Conservation (phyloP, 2,329 filamentous ascomycete species). For the Xylariaceae sp. region DNA sequence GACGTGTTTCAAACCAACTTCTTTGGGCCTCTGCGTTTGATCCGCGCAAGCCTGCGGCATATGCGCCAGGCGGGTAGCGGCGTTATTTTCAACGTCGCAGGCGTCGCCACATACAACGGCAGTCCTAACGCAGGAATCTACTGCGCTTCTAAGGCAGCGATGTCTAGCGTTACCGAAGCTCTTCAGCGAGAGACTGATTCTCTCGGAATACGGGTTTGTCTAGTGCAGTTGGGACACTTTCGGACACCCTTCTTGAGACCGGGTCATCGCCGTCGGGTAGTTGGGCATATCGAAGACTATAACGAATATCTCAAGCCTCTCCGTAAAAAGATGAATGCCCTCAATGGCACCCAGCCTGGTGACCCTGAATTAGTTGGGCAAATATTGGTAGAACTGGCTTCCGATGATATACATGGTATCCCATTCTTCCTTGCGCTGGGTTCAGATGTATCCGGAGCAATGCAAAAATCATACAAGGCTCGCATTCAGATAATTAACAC, state of each 20-base stretch:
- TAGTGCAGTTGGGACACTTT: constrained; percentile 1
- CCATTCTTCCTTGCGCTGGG: neutral
- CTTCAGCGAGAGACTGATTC: constrained; percentile 1
- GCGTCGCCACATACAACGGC: neutral
- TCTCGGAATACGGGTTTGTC: neutral
- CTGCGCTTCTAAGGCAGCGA: constrained; percentile 1
- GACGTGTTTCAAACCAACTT: constrained; percentile 1
- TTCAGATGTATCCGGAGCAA: neutral
- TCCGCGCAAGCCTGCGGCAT: neutral
- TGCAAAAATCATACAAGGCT: neutral
- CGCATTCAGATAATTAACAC: neutral
- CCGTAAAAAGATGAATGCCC: neutral
- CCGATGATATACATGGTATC: neutral
- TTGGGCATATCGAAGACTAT: neutral
- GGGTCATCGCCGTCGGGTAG: neutral
- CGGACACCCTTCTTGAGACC: neutral
- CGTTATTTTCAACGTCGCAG: neutral
- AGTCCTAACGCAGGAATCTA: neutral
- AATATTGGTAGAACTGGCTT: neutral
- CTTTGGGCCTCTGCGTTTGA: constrained; percentile 1
- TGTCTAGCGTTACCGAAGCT: neutral
- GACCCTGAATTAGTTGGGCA: neutral
- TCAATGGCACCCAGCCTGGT: neutral
- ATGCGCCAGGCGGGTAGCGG: neutral
- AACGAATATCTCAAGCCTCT: neutral